Evolutionary conservation across 257 asterid genomes (phyloP).

Genomic region (Datura wrightii): DNA sequence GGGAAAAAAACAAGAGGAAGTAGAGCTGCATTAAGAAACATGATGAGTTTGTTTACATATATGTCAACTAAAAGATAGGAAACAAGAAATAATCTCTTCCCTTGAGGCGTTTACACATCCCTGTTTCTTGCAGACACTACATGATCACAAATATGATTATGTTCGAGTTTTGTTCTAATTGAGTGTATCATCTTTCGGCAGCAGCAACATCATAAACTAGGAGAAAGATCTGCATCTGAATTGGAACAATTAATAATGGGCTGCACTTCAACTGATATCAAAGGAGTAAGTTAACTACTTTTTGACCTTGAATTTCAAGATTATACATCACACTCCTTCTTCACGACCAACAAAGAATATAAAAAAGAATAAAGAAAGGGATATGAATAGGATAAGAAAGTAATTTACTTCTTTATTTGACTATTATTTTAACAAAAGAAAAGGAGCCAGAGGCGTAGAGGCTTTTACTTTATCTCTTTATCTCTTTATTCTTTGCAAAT

Average conservation of each 20-base stretch:
- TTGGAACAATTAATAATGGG: constrained; percentile 98
- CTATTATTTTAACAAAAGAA: constrained; percentile 36
- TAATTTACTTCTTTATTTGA: constrained; percentile 34
- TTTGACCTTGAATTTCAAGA: constrained; percentile 39
- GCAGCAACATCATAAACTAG: constrained; percentile 68
- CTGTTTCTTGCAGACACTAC: constrained; percentile 63
- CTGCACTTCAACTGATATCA: constrained; percentile 78
- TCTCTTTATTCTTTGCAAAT: constrained; percentile 47
- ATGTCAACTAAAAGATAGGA: constrained; percentile 37
- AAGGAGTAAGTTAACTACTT: constrained; percentile 64
- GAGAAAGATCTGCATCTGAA: constrained; percentile 92
- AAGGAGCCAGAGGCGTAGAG: constrained; percentile 30
- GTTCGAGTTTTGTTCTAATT: constrained; percentile 40
- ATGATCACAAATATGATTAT: constrained; percentile 75
- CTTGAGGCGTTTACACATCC: constrained; percentile 38
- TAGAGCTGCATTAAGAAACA: constrained; percentile 1
- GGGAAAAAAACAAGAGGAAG: neutral
- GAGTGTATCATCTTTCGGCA: constrained; percentile 47
- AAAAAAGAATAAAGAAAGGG: neutral
- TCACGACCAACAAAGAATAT: neutral
- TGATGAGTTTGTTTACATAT: neutral
- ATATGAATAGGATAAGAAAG: constrained; percentile 28
- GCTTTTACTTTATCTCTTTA: constrained; percentile 50
- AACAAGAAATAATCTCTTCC: constrained; percentile 42
- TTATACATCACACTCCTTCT: neutral